Base-by-base conservation (phyloP, 768 basidiomycete species). In the Amanita pseudoporphyria region DNA sequence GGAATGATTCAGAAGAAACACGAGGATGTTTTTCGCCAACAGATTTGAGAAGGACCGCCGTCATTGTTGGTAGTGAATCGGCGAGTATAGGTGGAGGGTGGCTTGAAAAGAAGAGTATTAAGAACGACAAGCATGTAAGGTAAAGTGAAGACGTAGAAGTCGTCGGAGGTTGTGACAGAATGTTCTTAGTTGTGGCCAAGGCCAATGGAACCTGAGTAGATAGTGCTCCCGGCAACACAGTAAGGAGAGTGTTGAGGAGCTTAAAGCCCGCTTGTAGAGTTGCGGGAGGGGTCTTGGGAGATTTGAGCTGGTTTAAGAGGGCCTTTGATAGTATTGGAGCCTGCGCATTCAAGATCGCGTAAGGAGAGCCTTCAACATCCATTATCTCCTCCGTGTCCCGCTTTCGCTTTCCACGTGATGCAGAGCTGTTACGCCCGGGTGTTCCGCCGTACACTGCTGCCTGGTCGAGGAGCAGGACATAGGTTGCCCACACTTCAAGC, bases 401-500 rank as follows among this genome's bases (percentile, higher is more conserved):
- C 57, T 92, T 91, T 56, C 87, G 72, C 67, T 87, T 89, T 28
- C 80, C 79, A 14, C 76, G 62, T 3, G 72, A 60, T 9, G 69
- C 74, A 13, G 64, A 66, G 56, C 71, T 79, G 45, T 74, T 74
- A 46, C 60, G 65, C 53, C 79, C 79, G 1, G 77, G 70, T 2
- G 76, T 62, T 9, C 82, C 82, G 13, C 85, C 88, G 53, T 91
- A 92, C 41, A 89, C 71, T 18, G 76, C 73, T 1, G 92, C 94
- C 67, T 95, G 94, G 45, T 76, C 86, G 35, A 99, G 75, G 9
- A 99, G 75, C 1, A 76, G 68, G 30, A 76, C 78, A 60, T 94
- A 94, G 1, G 95, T 85, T 0, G 83, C 72, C 85, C 95, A 94
- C 13, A 98, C 75, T 62, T 99, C 96, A 24, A 96, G 69, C 28